phyloP scores from a whole-genome alignment of 139 green algal species.

The Tetradesmus obliquus region DNA sequence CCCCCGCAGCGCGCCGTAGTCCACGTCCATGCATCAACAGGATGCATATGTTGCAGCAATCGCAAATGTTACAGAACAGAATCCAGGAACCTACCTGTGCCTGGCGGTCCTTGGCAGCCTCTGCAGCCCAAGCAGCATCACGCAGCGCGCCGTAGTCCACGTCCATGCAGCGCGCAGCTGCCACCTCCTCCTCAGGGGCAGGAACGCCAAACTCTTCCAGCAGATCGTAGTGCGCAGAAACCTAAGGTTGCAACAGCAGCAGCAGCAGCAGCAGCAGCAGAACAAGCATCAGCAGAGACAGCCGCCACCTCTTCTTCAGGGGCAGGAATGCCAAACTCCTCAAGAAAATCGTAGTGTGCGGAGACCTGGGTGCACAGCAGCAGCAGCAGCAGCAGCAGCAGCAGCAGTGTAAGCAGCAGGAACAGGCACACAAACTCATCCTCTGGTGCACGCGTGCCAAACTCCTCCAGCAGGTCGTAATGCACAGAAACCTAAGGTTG shows the following conservation, averaged over 20 bases:
- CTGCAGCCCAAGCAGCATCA: constrained; percentile 67
- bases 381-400: no score
- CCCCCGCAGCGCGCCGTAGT: constrained; percentile 68
- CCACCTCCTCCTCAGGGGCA: constrained; percentile 73
- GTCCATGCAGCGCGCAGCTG: constrained; percentile 67
- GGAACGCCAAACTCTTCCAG: constrained; percentile 75
- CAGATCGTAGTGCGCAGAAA: constrained; percentile 69
- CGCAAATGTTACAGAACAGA: no score
- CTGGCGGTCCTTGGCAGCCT: constrained; percentile 48
- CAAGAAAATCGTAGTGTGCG: constrained; percentile 70
- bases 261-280: neutral
- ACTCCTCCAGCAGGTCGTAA: no score
- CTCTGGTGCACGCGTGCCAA: no score
- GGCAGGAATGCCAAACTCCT: constrained; percentile 70
- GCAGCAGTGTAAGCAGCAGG: no score
- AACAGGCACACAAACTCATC: no score
- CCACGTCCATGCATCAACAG: constrained; percentile 68
- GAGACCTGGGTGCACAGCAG: constrained; percentile 50
- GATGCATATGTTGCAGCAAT: no score
- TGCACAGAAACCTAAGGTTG: no score
- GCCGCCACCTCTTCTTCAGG: constrained; percentile 65
- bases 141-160: constrained; percentile 69
- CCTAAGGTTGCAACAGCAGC: constrained; percentile 29
- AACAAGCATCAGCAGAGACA: neutral
- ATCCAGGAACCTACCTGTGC: constrained; percentile 36